Evolutionary conservation across 1,284 basidiomycete species (phyloP), one percentile per base, ranked within the genome.

Genomic region (Ustilago shanxiensis): DNA sequence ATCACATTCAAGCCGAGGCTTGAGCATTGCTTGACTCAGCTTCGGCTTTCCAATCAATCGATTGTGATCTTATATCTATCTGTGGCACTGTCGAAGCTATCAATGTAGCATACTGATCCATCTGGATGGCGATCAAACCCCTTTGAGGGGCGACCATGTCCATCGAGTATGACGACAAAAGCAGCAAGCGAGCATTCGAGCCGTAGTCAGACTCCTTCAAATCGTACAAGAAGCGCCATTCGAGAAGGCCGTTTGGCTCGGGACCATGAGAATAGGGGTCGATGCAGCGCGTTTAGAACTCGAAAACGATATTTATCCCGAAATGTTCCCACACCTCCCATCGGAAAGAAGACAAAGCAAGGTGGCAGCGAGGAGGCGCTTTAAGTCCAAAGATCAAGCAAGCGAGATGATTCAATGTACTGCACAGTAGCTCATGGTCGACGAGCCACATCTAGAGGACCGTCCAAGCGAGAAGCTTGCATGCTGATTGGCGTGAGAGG

Each of bases 371-470:
- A 58, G 56, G 24, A 24, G 52, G 18, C 52, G 11, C 14, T 26
- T 4, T 28, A 29, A 52, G 29, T 29, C 20, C 13, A 35, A 33
- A 26, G 4, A 4, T 6, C 33, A 44, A 45, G 14, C 31, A 31
- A 47, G 28, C 56, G n/a, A 29, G 24, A 45, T 35, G 8, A 18
- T 56, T 45, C 6, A n/a, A 54, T 49, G 44, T 16, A 18, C 16
- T 28, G 53, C 31, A 54, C 37, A 31, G 7, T 7, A 35, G 3
- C 26, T 22, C 22, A 54, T 13, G 52, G 31, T 54, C 24, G 24
- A 18, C 10, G 24, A 50, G 61, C 53, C 53, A 56, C 45, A 57
- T 56, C 61, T 56, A 63, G 61, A 63, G 18, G 16, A 29, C 1
- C 13, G 16, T 31, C 11, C 57, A 50, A 50, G 45, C 56, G 56